Conservation (phyloP, 768 basidiomycete genomes). For the Macrolepiota fuliginosa region DNA sequence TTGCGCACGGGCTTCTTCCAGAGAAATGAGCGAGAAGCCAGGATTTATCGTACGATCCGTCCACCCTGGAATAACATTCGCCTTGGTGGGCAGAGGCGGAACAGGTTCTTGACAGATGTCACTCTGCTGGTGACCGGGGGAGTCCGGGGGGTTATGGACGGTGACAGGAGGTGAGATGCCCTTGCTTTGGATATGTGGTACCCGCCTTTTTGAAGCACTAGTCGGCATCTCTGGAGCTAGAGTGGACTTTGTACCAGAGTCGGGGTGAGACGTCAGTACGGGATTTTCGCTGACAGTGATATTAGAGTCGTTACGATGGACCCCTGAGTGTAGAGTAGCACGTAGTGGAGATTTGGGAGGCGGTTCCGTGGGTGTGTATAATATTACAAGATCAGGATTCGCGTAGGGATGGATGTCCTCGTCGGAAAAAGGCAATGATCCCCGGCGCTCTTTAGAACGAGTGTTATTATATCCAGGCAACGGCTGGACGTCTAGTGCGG, state of each 20-base stretch:
- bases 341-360: slow-evolving; percentile 26
- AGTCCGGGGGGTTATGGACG: slow-evolving; percentile 29
- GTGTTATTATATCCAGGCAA: slow-evolving; percentile 9
- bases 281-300: slow-evolving; percentile 48
- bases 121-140: slow-evolving; percentile 17
- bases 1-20: slow-evolving; percentile 78
- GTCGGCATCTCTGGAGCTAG: slow-evolving; percentile 34
- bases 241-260: slow-evolving; percentile 31
- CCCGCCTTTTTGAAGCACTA: slow-evolving; percentile 24
- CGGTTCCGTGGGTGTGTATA: slow-evolving; percentile 29
- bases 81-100: slow-evolving; percentile 24
- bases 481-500: slow-evolving; percentile 7
- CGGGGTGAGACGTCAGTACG: slow-evolving; percentile 25
- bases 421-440: slow-evolving; percentile 26
- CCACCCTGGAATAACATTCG: slow-evolving; percentile 45
- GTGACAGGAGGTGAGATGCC: slow-evolving; percentile 58
- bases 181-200: slow-evolving; percentile 41
- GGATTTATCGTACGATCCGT: slow-evolving; percentile 44
- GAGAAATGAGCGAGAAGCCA: slow-evolving; percentile 65
- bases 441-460: slow-evolving; percentile 14
- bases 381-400: slow-evolving; percentile 64
- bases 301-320: slow-evolving; percentile 48
- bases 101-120: slow-evolving; percentile 25
- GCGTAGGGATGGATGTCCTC: slow-evolving; percentile 71
- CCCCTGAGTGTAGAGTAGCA: slow-evolving; percentile 25